phyloP scores from a whole-genome alignment of 1,284 basidiomycete genomes.

The Fistulinella cinereoalba region DNA sequence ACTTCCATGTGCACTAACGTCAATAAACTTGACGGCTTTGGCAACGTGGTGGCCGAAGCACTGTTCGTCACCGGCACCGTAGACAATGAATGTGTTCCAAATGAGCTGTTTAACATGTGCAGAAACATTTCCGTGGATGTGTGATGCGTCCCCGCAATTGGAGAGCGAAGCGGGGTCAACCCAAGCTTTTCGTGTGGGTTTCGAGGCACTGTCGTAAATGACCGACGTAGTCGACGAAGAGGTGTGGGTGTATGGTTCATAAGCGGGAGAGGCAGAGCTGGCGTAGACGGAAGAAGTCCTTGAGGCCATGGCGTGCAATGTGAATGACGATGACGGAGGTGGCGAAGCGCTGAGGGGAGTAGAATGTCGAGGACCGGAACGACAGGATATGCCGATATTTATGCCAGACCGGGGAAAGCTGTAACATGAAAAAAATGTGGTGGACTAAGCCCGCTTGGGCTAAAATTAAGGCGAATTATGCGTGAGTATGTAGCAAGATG shows the following conservation, averaged over 20 bases:
- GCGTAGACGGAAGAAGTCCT: conserved; percentile 29
- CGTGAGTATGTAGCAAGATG: conserved; percentile 27
- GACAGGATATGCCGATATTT: conserved; percentile 25
- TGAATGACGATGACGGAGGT: not conserved
- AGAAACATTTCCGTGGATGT: conserved; percentile 59
- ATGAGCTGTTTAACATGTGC: conserved; percentile 60
- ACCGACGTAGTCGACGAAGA: conserved; percentile 21
- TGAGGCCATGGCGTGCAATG: conserved; percentile 22
- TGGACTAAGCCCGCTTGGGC: conserved; percentile 17
- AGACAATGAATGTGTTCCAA: conserved; percentile 61
- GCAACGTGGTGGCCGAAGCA: conserved; percentile 61
- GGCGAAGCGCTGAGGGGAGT: conserved; percentile 4
- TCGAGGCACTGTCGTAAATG: conserved; percentile 20
- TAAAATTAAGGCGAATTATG: conserved; percentile 28
- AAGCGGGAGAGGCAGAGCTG: conserved; percentile 24
- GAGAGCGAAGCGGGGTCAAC: conserved; percentile 60
- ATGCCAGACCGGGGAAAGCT: conserved; percentile 9
- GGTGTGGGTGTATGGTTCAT: conserved; percentile 26
- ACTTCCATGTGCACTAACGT: conserved; percentile 48
- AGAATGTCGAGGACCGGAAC: conserved; percentile 3
- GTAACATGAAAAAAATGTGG: conserved; percentile 14
- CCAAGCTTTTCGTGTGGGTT: conserved; percentile 44
- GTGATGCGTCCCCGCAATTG: conserved; percentile 49
- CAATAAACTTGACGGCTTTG: conserved; percentile 54
- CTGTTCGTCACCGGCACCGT: conserved; percentile 60